Percentiles rank a stretch among this genome's conserved stretches.
Conservation (phyloP, 176 grass and related monocot genomes). For the Thinopyrum elongatum region DNA sequence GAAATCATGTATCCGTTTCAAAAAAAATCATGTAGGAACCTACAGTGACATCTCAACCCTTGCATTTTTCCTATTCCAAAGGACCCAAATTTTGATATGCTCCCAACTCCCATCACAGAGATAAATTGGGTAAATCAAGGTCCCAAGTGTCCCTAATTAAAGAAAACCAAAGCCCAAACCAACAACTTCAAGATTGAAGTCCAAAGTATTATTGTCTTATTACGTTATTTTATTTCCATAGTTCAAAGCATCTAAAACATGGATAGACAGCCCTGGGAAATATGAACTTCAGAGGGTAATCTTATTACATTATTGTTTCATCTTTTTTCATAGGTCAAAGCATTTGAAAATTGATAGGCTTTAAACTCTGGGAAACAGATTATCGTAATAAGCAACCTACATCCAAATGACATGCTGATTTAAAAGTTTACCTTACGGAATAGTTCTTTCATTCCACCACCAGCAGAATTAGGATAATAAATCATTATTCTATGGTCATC, state of each 20-base stretch:
- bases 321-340: conserved; percentile 6
- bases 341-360: background rate
- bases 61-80: background rate
- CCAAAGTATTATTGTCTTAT: background rate
- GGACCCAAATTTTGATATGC: conserved; percentile 8
- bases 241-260: conserved; percentile 17
- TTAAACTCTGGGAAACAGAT: background rate
- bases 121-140: conserved; percentile 19
- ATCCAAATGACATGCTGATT: conserved; percentile 10
- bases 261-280: background rate
- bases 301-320: background rate
- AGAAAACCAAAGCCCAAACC: background rate
- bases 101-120: background rate
- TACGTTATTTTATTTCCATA: background rate
- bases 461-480: conserved; percentile 98
- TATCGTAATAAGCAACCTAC: conserved; percentile 2
- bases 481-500: conserved; percentile 99
- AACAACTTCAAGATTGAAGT: background rate
- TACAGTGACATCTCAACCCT: background rate
- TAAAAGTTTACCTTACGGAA: conserved; percentile 74
- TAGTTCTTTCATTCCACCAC: conserved; percentile 97
- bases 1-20: background rate
- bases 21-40: background rate
- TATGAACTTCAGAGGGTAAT: background rate
- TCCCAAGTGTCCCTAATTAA: background rate